Percentiles rank a stretch among this genome's conserved stretches.
Conservation (phyloP, 2,329 filamentous ascomycete genomes). For the Aspergillus bombycis region DNA sequence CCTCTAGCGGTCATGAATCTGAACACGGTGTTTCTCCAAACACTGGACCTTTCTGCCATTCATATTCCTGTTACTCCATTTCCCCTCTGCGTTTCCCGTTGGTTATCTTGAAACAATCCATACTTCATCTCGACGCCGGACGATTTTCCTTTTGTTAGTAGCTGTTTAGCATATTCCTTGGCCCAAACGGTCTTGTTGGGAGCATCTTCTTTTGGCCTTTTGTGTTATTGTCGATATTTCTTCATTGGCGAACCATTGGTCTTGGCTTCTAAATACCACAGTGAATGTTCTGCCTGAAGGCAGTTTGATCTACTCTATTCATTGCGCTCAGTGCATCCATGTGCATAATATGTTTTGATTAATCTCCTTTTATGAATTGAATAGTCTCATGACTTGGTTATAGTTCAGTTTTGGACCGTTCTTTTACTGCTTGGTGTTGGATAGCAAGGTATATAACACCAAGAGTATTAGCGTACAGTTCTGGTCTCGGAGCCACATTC, state of each 20-base stretch:
- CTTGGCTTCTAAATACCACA: slow-evolving; percentile 10
- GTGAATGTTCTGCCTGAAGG: slow-evolving; percentile 23
- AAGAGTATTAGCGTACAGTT: not conserved
- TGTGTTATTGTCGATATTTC: slow-evolving; percentile 7
- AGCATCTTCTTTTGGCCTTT: slow-evolving; percentile 23
- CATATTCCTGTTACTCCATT: slow-evolving; percentile 1
- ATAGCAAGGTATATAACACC: not conserved
- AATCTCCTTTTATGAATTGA: slow-evolving; percentile 13
- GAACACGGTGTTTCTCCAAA: slow-evolving; percentile 11
- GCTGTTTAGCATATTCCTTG: slow-evolving; percentile 28
- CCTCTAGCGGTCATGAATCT: slow-evolving; percentile 28
- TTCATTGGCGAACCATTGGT: slow-evolving; percentile 18
- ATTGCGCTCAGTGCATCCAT: slow-evolving; percentile 18
- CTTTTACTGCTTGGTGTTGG: not conserved
- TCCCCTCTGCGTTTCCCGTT: slow-evolving; percentile 2
- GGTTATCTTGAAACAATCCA: not conserved
- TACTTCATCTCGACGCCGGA: slow-evolving; percentile 22
- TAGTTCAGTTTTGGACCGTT: too few relatives aligned
- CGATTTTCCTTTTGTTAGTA: slow-evolving; percentile 41
- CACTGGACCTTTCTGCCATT: not conserved
- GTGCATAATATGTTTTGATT: slow-evolving; percentile 17
- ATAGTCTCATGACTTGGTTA: slow-evolving; percentile 13
- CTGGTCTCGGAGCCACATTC: not conserved
- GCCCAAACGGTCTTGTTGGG: slow-evolving; percentile 21
- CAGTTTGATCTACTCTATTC: slow-evolving; percentile 16